Percentiles rank a stretch among this genome's conserved stretches.
Conservation (phyloP, 1,284 basidiomycete genomes). For the Rhodotorula sp. region DNA sequence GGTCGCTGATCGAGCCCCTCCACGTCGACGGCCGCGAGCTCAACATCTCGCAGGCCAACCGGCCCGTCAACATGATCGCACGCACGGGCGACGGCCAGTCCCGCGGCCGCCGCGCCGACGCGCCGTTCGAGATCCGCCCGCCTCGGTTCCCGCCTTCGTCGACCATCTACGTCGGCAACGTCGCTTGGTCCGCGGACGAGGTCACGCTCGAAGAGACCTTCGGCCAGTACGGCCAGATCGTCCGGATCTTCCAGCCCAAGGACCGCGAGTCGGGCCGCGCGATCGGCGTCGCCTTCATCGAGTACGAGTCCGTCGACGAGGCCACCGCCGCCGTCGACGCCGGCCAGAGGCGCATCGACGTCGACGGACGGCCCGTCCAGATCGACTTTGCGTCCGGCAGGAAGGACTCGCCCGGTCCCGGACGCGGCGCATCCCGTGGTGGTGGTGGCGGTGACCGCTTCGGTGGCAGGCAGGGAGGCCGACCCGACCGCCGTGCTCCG, state of each 20-base stretch:
- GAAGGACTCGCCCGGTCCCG: background rate
- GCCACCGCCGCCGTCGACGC: constrained; percentile 1
- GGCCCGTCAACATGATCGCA: constrained; percentile 63
- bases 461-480: too few relatives aligned
- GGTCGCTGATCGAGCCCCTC: constrained; percentile 70
- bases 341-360: constrained; percentile 1
- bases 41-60: constrained; percentile 74
- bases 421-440: background rate
- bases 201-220: constrained; percentile 88
- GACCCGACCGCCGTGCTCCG: too few relatives aligned
- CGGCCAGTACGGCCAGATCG: constrained; percentile 72
- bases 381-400: constrained; percentile 17
- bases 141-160: constrained; percentile 59
- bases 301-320: constrained; percentile 61
- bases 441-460: too few relatives aligned
- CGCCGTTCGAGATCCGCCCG: constrained; percentile 4
- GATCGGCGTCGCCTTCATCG: constrained; percentile 96
- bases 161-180: constrained; percentile 86
- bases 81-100: constrained; percentile 47
- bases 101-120: constrained; percentile 49
- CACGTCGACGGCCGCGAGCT: constrained; percentile 83
- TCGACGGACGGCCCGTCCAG: constrained; percentile 20
- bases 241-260: constrained; percentile 80
- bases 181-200: constrained; percentile 75
- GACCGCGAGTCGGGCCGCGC: constrained; percentile 84